Evolutionary conservation across 108 stramenopile species (phyloP), one percentile per base, ranked within the genome.

Genomic region (Skeletonema grethae): DNA sequence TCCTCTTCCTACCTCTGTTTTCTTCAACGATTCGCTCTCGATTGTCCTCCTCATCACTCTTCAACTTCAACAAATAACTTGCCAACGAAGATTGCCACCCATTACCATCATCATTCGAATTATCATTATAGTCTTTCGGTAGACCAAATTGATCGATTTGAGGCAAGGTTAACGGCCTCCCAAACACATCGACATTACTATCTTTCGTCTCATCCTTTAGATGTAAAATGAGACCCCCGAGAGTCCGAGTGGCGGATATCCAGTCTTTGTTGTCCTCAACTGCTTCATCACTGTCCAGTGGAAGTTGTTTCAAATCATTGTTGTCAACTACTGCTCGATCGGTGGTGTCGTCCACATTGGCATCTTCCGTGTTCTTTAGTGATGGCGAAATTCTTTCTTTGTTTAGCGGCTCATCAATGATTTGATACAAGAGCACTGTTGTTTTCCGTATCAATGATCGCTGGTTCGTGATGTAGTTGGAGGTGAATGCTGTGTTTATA

Each of bases 11-110:
- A 48, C 28, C 36, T 4, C 10, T 67, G 25, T 15, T 7, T 22
- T 25, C 36, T 29, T 18, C 35, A 58, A 28, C 55, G 18, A 30
- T 32, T 32, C n/a, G 63, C 25, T 45, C 57, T 62, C 69, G 61
- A 32, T 78, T 78, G 35, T 56, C 65, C 61, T 78, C 77, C 77
- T 78, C 77, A 12, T 78, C 70, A 13, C 63, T 48, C 70, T 78
- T 78, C 50, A 78, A 39, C 46, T 71, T 70, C 30, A 78, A 50
- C 53, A 78, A 32, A 55, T 70, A 71, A 5, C 57, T 20, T 39
- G 77, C 60, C 28, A 78, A 67, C 2, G 77, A 67, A 25, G 50
- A 53, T 6, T 53, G 50, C 41, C 41, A 43, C 5, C 41, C 41
- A 43, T 15, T 10, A n/a, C 4, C 4, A 43, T 2, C 15, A 41